phyloP scores from a whole-genome alignment of 1,284 basidiomycete genomes.

The Ceratobasidium sp. region DNA sequence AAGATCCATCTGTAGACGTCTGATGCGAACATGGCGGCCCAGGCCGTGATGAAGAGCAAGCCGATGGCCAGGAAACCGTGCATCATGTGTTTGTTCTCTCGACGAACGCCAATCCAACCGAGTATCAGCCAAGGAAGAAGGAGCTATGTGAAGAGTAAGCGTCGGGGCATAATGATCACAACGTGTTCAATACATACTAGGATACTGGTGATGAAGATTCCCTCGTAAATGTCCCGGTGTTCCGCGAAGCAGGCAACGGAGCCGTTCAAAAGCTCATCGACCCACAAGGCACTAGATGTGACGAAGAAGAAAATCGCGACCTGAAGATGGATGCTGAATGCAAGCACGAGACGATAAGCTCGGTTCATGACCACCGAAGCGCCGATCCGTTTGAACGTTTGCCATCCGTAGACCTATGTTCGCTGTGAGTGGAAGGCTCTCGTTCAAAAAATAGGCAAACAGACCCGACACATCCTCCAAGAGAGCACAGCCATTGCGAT shows the following conservation, averaged over 20 bases:
- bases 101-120: constrained; percentile 77
- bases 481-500: constrained; percentile 68
- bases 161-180: background rate
- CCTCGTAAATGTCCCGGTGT: constrained; percentile 57
- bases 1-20: constrained; percentile 34
- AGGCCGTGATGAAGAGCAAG: constrained; percentile 63
- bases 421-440: background rate
- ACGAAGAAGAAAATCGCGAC: constrained; percentile 77
- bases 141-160: constrained; percentile 52
- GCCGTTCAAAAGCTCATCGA: constrained; percentile 75
- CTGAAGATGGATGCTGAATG: constrained; percentile 74
- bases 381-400: constrained; percentile 83
- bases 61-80: constrained; percentile 68
- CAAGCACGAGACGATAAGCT: constrained; percentile 68
- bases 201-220: constrained; percentile 62
- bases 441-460: constrained; percentile 37
- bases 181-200: constrained; percentile 16
- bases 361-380: constrained; percentile 75
- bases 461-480: constrained; percentile 75
- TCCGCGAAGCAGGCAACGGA: constrained; percentile 54
- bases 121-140: constrained; percentile 71
- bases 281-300: constrained; percentile 70
- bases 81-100: constrained; percentile 67
- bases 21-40: constrained; percentile 69
- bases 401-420: constrained; percentile 73